Base-by-base conservation (phyloP, 768 basidiomycete species). In the Lactarius quietus region DNA sequence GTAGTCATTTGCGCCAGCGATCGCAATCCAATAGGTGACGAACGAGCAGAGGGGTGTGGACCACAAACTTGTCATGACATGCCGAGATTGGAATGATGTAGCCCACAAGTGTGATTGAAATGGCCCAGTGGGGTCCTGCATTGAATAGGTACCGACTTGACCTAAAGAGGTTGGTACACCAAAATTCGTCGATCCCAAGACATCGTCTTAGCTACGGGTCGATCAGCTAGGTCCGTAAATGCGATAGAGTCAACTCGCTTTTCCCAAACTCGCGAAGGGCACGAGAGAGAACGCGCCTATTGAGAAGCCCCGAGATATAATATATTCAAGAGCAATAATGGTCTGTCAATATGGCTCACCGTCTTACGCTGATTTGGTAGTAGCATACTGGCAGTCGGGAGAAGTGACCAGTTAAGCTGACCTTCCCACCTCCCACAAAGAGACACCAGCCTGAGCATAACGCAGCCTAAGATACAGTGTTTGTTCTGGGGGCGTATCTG, bases 1-100 rank as follows among this genome's bases (percentile, higher is more conserved):
- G 35, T 81, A 79, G 3, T 80, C 78, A 62, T 83, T 84, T 17
- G 78, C 78, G 69, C 82, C 82, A 20, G 82, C 80, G 57, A 83
- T 80, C 77, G 33, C 57, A 51, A 54, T 12, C 52, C 33, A 63
- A 17, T 58, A 28, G 26, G 45, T 29, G 52, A 14, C 23, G 39
- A 6, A 8, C 23, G 20, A 20, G 61, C 17, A 43, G 23, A 23
- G 20, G 29, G 14, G 20, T 9, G 59, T 57, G 15, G 8, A 7
- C 14, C 35, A 26, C 38, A 43, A 26, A 36, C 87, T 76, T 80
- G 78, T 26, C 81, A 55, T 26, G 82, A 79, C 63, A 81, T 64
- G 15, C n/a, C n/a, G 33, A 82, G 72, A 0, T 82, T 82, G n/a
- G n/a, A n/a, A n/a, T 69, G 28, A 73, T 68, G 67, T 77, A 84